Base-by-base conservation (phyloP, 768 basidiomycete species). In the Cyathus striatus region DNA sequence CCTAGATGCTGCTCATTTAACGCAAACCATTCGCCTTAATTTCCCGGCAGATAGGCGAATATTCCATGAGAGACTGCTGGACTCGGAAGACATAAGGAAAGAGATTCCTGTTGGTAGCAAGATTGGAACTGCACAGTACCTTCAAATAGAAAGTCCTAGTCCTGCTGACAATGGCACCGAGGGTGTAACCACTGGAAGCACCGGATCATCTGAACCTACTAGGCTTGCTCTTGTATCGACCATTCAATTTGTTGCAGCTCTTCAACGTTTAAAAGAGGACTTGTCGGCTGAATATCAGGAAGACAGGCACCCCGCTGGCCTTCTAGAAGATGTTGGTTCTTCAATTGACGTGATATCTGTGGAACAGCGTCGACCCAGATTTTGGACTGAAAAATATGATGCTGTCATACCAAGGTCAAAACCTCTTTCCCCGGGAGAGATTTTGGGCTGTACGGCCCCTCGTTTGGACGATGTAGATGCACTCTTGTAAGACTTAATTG, bases 391-490 rank as follows among this genome's bases (percentile, higher is more conserved):
- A 33, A 76, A 62, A 56, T 93, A 93, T 56, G 81, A 90, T 4
- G 69, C 78, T 3, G 76, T 70, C 2, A 86, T 96, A 49, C 93
- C 93, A 3, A 78, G 86, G 40, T 84, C 86, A 9, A 92, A 91
- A 57, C 96, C 96, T 30, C 73, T 99, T 6, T 93, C 90, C 13
- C 96, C 96, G 0, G 96, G 96, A 17, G 96, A 98, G 65, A 92
- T 99, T 35, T 66, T 99, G 6, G 96, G 96, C 14, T 99, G 96
- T 59, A 99, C 96, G 0, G 93, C 96, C 14, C 96, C 96, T 3
- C 73, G 72, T 27, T 70, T 98, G 21, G 61, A 62, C 4, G 71
- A 75, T 26, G 83, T 91, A 6, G 96, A 99, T 54, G 95, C 93
- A 1, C 61, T 98, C n/a, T 69, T 99, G 92, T 95, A 65, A 41